Evolutionary conservation across 768 basidiomycete genomes (phyloP).

Genomic region (Lactifluus echinatus): DNA sequence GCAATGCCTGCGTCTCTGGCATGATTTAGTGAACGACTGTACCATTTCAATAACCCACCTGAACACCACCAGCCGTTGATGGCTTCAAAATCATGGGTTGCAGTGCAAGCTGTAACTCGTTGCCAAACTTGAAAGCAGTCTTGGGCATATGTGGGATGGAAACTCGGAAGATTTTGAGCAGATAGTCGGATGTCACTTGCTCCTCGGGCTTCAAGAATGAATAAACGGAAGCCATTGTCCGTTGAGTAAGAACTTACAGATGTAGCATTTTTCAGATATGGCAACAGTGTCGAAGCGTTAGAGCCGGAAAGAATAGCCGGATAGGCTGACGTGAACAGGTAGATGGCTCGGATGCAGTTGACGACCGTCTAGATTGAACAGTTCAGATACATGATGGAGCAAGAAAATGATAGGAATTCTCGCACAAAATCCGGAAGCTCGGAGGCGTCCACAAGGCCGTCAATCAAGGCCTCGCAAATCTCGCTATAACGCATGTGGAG

Average conservation of each 20-base stretch:
- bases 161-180: constrained; percentile 81
- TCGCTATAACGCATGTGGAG: constrained; percentile 67
- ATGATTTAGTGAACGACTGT: neutral
- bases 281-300: constrained; percentile 78
- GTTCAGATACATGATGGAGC: neutral
- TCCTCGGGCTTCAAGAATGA: constrained; percentile 60
- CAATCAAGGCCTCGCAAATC: constrained; percentile 80
- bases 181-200: constrained; percentile 71
- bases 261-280: constrained; percentile 79
- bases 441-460: constrained; percentile 81
- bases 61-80: constrained; percentile 52
- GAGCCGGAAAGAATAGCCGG: constrained; percentile 75
- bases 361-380: constrained; percentile 51
- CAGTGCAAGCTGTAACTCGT: constrained; percentile 70
- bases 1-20: constrained; percentile 51
- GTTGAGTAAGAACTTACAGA: constrained; percentile 42
- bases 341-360: constrained; percentile 79
- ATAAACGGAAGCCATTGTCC: neutral
- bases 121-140: constrained; percentile 80
- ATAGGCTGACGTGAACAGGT: constrained; percentile 74
- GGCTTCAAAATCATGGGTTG: constrained; percentile 92
- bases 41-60: constrained; percentile 35
- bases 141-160: constrained; percentile 86
- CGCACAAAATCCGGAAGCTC: constrained; percentile 70
- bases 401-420: constrained; percentile 10